These are phyloP conservation scores for Lactarius pseudohatsudake DNA, from an alignment of 768 basidiomycete genomes.

Conservation along the genomic window DNA sequence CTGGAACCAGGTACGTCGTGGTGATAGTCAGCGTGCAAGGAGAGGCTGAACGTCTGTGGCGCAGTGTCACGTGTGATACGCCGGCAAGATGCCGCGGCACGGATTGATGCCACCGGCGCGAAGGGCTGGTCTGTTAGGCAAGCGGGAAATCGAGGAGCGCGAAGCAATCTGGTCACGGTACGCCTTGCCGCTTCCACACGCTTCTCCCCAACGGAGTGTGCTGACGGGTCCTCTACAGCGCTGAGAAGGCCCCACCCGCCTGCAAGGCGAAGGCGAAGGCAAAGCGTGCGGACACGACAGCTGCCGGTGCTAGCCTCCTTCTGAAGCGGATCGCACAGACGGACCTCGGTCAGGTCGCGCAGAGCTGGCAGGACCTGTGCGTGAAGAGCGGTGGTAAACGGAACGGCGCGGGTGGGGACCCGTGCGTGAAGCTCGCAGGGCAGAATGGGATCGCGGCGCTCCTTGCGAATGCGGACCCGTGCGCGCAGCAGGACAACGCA, in stretches of 20 bases:
- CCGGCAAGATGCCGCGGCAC: constrained; percentile 27
- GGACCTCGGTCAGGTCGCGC: constrained; percentile 41
- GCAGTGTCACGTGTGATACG: constrained; percentile 31
- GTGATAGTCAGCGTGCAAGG: background rate
- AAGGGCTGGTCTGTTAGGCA: constrained; percentile 19
- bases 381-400: constrained; percentile 40
- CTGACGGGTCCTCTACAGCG: background rate
- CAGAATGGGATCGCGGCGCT: constrained; percentile 44
- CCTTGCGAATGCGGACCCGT: constrained; percentile 46
- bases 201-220: background rate
- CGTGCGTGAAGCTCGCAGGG: constrained; percentile 46
- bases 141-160: constrained; percentile 14
- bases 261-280: constrained; percentile 17
- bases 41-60: background rate
- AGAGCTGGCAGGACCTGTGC: constrained; percentile 49
- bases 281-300: constrained; percentile 25
- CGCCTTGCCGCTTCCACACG: background rate
- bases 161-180: background rate
- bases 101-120: constrained; percentile 30
- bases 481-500: constrained; percentile 49
- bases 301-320: background rate
- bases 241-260: constrained; percentile 14
- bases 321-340: constrained; percentile 37
- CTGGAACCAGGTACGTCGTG: constrained; percentile 34
- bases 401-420: constrained; percentile 36